Conservation (phyloP, 2,329 filamentous ascomycete species). For the Drechslerella dactyloides region DNA sequence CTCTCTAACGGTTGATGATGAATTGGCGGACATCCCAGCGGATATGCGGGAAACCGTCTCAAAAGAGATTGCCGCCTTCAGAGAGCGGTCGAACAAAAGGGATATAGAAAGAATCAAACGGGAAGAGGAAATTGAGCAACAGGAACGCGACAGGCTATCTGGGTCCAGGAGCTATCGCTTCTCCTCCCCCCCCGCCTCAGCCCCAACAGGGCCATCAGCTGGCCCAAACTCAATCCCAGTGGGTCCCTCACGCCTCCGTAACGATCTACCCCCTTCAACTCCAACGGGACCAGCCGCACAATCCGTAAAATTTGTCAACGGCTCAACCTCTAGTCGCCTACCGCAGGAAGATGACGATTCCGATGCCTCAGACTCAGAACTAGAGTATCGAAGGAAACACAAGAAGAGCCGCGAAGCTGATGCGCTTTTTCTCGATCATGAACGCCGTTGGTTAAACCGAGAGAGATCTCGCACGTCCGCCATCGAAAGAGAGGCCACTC, state of each 20-base stretch:
- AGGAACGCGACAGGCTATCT: constrained; percentile 77
- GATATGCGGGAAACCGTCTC: constrained; percentile 96
- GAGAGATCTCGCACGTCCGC: constrained; percentile 84
- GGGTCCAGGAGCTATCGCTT: constrained; percentile 70
- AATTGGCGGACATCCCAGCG: constrained; percentile 90
- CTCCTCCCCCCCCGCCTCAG: constrained; percentile 71
- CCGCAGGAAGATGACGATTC: constrained; percentile 78
- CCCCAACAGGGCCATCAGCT: constrained; percentile 68
- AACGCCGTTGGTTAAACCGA: constrained; percentile 87
- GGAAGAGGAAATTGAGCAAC: constrained; percentile 90
- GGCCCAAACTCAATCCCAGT: constrained; percentile 77
- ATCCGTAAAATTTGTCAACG: constrained; percentile 72
- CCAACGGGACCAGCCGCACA: constrained; percentile 43
- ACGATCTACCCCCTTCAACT: constrained; percentile 35
- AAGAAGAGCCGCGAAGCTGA: constrained; percentile 79
- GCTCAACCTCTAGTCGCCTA: constrained; percentile 67
- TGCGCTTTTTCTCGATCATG: constrained; percentile 80
- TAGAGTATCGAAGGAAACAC: constrained; percentile 73
- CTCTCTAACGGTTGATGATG: constrained; percentile 83
- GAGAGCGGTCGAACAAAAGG: constrained; percentile 84
- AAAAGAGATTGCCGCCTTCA: constrained; percentile 90
- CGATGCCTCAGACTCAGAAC: constrained; percentile 83
- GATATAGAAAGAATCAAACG: constrained; percentile 85
- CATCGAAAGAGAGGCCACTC: constrained; percentile 80
- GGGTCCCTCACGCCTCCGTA: constrained; percentile 67